Conservation (phyloP, 139 green algal species). For the Micromonas commoda region DNA sequence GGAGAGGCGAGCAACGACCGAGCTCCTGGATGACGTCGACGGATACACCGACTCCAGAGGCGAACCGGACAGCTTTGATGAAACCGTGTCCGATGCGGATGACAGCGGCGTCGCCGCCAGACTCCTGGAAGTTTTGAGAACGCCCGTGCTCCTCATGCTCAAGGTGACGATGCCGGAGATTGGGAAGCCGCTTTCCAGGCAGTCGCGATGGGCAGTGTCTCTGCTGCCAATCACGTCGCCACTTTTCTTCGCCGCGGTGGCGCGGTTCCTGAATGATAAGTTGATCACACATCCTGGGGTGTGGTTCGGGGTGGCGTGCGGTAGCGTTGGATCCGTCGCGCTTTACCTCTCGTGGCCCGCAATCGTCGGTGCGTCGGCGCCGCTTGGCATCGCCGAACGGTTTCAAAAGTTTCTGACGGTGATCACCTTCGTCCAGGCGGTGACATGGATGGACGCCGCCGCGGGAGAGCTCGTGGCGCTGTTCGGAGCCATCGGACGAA, state of each 20-base stretch:
- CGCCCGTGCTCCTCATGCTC: too few relatives aligned
- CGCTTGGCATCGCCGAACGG: too few relatives aligned
- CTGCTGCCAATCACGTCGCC: conserved; percentile 10
- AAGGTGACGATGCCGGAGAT: too few relatives aligned
- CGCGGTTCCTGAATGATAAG: too few relatives aligned
- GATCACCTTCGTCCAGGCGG: conserved; percentile 22
- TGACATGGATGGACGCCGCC: conserved; percentile 15
- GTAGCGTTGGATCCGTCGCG: background rate
- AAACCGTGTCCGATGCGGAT: background rate
- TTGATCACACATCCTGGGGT: too few relatives aligned
- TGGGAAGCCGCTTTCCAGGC: too few relatives aligned
- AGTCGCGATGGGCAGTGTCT: background rate
- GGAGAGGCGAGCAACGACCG: too few relatives aligned
- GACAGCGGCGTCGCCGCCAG: background rate
- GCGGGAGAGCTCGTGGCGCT: conserved; percentile 24
- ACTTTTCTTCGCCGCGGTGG: background rate
- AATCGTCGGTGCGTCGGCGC: too few relatives aligned
- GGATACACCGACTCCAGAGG: too few relatives aligned
- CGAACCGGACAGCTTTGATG: background rate
- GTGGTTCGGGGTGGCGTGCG: background rate
- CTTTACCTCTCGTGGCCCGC: too few relatives aligned
- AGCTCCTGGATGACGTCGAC: too few relatives aligned
- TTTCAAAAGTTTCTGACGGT: conserved; percentile 23
- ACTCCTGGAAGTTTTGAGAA: too few relatives aligned
- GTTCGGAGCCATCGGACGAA: conserved; percentile 13